phyloP scores from a whole-genome alignment of 2,329 filamentous ascomycete species.

The Alternaria panax region DNA sequence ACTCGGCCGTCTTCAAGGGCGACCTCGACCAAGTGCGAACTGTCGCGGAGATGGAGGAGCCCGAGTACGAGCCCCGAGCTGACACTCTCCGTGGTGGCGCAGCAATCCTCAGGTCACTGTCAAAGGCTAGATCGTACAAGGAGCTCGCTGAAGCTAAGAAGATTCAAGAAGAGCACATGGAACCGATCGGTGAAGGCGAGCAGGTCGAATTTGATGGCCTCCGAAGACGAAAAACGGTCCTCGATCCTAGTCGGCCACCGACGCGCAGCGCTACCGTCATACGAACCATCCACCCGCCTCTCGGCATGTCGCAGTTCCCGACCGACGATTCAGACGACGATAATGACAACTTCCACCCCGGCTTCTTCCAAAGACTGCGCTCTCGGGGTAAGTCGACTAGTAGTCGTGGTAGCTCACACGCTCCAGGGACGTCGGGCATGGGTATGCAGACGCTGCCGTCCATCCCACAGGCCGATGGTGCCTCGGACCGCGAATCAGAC shows the following conservation, averaged over 20 bases:
- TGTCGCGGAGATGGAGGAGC: constrained; percentile 92
- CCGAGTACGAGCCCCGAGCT: constrained; percentile 95
- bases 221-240: constrained; percentile 71
- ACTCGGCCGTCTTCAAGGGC: constrained; percentile 88
- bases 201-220: constrained; percentile 92
- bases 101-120: constrained; percentile 85
- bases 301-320: constrained; percentile 89
- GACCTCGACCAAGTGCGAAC: constrained; percentile 95
- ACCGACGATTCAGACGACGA: constrained; percentile 61
- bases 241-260: constrained; percentile 53
- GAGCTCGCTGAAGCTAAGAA: constrained; percentile 81
- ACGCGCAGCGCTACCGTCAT: constrained; percentile 48
- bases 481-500: constrained; percentile 34
- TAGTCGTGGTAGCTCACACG: constrained; percentile 30
- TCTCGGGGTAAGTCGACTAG: constrained; percentile 46
- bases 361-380: constrained; percentile 54
- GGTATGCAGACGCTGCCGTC: constrained; percentile 35
- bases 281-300: constrained; percentile 71
- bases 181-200: constrained; percentile 79
- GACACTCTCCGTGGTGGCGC: constrained; percentile 93
- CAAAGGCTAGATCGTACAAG: constrained; percentile 75
- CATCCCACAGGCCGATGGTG: constrained; percentile 30
- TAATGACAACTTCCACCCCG: constrained; percentile 53
- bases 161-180: constrained; percentile 81
- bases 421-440: constrained; percentile 19